Evolutionary conservation across 768 basidiomycete species (phyloP), one percentile per base, ranked within the genome.

Genomic region (Lactarius hatsudake): DNA sequence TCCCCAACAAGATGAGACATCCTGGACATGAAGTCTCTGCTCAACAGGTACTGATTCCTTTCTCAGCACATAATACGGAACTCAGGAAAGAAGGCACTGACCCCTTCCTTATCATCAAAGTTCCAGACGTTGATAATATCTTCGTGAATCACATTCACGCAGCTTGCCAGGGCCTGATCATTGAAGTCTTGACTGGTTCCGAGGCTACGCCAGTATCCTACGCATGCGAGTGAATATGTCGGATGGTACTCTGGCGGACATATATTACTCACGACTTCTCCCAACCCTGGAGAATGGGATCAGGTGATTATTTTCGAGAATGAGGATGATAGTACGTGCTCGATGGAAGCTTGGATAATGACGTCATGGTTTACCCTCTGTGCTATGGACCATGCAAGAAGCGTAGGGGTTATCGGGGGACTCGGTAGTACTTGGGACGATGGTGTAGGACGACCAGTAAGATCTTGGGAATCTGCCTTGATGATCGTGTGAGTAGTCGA

Each of bases 141-240:
- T 1, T 15, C 30, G n/a, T 66, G 65, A 51, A 66, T 28, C 9
- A 58, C 12, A 1, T 53, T 26, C 9, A 66, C 6, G 6, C 61
- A 66, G 56, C 18, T 5, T 48, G 59, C 20, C 28, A 66, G n/a
- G 15, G 28, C 10, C n/a, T n/a, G 26, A 5, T 51, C 38, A 15
- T n/a, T 15, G 30, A 66, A 66, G 28, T 51, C 56, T 9, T 1
- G 45, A 59, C 61, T 62, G 1, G 61, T 62, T 36, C 55, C 45
- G 30, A 67, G 66, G 10, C n/a, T 54, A 59, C 56, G n/a, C 66
- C 66, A 67, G n/a, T 67, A 67, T 34, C 48, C 66, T 67, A 36
- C 8, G 56, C 34, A 17, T 6, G 7, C 18, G 12, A 57, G 10
- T 8, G 32, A 5, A 36, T 3, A 32, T 18, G 38, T 59, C 55